Percentiles rank a stretch among this genome's conserved stretches.
Evolutionary conservation across 768 basidiomycete genomes (phyloP).

Genomic region (Russula griseocarnosa): DNA sequence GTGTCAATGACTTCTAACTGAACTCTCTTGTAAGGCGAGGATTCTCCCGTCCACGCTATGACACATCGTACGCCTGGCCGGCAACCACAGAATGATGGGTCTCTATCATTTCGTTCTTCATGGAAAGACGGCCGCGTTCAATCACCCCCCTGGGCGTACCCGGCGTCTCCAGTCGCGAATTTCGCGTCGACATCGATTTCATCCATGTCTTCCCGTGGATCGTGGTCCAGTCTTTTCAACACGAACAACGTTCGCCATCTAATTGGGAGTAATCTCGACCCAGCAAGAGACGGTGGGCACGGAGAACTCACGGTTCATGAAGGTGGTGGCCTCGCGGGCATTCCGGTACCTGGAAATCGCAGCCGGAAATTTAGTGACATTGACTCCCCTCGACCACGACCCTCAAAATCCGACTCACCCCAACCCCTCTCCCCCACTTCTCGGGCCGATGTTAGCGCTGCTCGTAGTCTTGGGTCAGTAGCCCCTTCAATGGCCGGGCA

Average conservation of each 20-base stretch:
- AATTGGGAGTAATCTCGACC: conserved; percentile 54
- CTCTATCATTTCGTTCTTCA: conserved; percentile 47
- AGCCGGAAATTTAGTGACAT: conserved; percentile 17
- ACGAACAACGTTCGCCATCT: conserved; percentile 64
- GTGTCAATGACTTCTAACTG: not conserved
- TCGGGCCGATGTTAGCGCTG: conserved; percentile 43
- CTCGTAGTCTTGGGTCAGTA: conserved; percentile 15
- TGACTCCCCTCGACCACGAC: conserved; percentile 8
- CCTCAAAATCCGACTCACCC: conserved; percentile 17
- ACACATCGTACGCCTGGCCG: conserved; percentile 8
- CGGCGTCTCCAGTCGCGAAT: conserved; percentile 42
- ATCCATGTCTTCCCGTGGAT: conserved; percentile 65
- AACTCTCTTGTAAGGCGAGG: not conserved
- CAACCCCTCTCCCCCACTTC: not conserved
- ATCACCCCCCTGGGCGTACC: conserved; percentile 49
- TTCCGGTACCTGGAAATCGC: conserved; percentile 35
- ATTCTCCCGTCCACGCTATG: not conserved
- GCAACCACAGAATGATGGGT: conserved; percentile 45
- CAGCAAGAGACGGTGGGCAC: conserved; percentile 42
- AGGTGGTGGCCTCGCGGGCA: conserved; percentile 23
- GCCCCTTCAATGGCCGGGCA: conserved; percentile 1
- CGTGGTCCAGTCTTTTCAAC: conserved; percentile 78
- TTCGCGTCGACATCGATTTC: conserved; percentile 43
- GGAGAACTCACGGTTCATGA: conserved; percentile 25
- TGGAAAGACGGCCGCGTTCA: conserved; percentile 39